phyloP scores from a whole-genome alignment of 2,329 filamentous ascomycete species.

The Colletotrichum lini region DNA sequence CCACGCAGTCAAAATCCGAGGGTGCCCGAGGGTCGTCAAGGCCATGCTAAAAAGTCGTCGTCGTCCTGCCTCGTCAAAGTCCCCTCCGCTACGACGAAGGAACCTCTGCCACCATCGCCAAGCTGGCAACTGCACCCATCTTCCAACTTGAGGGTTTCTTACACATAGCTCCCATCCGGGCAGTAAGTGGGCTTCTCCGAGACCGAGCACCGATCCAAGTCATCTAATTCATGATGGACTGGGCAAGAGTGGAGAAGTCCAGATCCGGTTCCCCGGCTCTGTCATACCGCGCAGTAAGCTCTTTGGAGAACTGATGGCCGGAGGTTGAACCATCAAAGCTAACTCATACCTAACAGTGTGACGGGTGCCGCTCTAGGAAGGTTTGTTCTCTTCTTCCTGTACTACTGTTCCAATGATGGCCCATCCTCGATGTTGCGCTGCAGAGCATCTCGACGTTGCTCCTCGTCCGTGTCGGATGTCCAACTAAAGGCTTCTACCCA shows the following conservation, averaged over 20 bases:
- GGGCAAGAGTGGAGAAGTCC: neutral
- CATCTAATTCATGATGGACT: neutral
- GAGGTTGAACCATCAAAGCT: neutral
- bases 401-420: neutral
- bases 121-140: too few species aligned
- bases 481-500: neutral
- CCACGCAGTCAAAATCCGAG: neutral
- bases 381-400: neutral
- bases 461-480: too few species aligned
- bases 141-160: too few species aligned
- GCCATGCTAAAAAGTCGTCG: neutral
- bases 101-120: neutral
- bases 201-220: too few species aligned
- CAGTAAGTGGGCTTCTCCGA: too few species aligned
- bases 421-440: neutral
- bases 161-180: too few species aligned
- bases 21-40: neutral
- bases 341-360: neutral
- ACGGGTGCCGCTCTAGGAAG: neutral
- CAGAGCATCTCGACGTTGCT: neutral
- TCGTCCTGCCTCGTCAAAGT: neutral
- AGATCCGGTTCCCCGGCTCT: neutral
- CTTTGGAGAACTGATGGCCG: neutral
- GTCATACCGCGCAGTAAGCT: neutral
- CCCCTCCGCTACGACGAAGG: neutral